A percentile compares a stretch with the other conserved stretches of the same genome.
These are phyloP conservation scores for Claviceps pazoutovae DNA, from an alignment of 2,329 filamentous ascomycete genomes.

Conservation along the genomic window DNA sequence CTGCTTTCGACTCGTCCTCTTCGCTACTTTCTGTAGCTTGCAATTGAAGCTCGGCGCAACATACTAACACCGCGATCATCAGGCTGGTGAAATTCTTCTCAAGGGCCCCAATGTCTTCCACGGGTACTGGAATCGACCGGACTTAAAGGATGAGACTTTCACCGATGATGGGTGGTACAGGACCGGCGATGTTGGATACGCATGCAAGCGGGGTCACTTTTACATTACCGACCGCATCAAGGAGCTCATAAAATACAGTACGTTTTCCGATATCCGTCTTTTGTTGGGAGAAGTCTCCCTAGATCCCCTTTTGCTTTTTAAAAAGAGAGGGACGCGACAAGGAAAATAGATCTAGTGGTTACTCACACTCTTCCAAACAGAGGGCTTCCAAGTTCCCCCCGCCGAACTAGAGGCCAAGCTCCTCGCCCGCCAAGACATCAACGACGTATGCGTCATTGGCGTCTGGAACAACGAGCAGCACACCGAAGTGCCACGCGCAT, in stretches of 20 bases:
- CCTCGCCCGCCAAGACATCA: slow-evolving; percentile 28
- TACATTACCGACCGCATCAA: slow-evolving; percentile 83
- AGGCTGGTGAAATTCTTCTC: slow-evolving; percentile 53
- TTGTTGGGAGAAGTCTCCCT: too few species aligned
- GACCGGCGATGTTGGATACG: slow-evolving; percentile 75
- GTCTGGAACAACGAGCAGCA: slow-evolving; percentile 42
- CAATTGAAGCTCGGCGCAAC: not conserved
- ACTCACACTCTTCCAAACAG: slow-evolving; percentile 8
- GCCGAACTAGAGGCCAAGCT: slow-evolving; percentile 47
- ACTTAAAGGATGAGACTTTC: slow-evolving; percentile 56
- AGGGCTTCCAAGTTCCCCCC: slow-evolving; percentile 57
- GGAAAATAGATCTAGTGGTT: not conserved
- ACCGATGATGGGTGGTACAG: slow-evolving; percentile 74
- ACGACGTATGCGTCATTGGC: slow-evolving; percentile 52
- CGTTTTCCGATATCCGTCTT: slow-evolving; percentile 10
- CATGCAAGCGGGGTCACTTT: slow-evolving; percentile 65
- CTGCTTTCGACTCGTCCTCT: not conserved
- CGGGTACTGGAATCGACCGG: slow-evolving; percentile 63
- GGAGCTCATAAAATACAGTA: slow-evolving; percentile 44
- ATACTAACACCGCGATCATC: not conserved
- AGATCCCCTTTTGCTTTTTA: not conserved
- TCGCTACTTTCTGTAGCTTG: not conserved
- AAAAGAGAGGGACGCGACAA: too few species aligned
- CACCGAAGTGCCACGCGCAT: slow-evolving; percentile 51
- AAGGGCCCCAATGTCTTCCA: slow-evolving; percentile 69